These are phyloP conservation scores for Aspergillus conjunctus DNA, from an alignment of 495 filamentous ascomycete species.

Conservation along the genomic window DNA sequence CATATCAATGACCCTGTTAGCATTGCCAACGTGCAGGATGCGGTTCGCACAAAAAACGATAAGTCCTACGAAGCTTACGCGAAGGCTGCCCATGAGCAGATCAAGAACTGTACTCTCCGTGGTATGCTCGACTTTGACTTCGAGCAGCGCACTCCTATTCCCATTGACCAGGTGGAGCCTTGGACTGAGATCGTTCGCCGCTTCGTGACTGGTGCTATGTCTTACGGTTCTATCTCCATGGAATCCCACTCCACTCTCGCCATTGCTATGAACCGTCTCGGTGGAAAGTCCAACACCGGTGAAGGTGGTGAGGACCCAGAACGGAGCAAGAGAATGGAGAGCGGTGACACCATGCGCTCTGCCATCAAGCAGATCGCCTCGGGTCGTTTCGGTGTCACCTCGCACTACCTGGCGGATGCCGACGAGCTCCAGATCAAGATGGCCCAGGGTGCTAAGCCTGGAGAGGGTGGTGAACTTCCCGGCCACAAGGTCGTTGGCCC, in stretches of 20 bases:
- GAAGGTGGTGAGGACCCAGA: constrained; percentile 98
- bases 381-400: constrained; percentile 96
- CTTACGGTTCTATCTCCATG: constrained; percentile 99
- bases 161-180: constrained; percentile 97
- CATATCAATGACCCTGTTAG: constrained; percentile 95
- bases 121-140: constrained; percentile 98
- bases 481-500: constrained; percentile 98
- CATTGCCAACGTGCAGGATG: constrained; percentile 98
- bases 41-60: constrained; percentile 97
- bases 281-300: constrained; percentile 98
- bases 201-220: constrained; percentile 99
- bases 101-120: constrained; percentile 96
- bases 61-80: constrained; percentile 99
- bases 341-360: constrained; percentile 97
- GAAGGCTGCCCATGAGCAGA: constrained; percentile 90
- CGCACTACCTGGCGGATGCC: constrained; percentile 96
- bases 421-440: constrained; percentile 99
- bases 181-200: constrained; percentile 99
- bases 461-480: constrained; percentile 96
- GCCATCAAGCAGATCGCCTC: constrained; percentile 99
- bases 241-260: constrained; percentile 97
- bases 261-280: constrained; percentile 96
- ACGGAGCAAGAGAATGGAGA: constrained; percentile 81
- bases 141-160: constrained; percentile 80
- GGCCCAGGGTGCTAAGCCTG: constrained; percentile 98